Conservation (phyloP, 2,329 filamentous ascomycete genomes). For the Neonectria hederae region DNA sequence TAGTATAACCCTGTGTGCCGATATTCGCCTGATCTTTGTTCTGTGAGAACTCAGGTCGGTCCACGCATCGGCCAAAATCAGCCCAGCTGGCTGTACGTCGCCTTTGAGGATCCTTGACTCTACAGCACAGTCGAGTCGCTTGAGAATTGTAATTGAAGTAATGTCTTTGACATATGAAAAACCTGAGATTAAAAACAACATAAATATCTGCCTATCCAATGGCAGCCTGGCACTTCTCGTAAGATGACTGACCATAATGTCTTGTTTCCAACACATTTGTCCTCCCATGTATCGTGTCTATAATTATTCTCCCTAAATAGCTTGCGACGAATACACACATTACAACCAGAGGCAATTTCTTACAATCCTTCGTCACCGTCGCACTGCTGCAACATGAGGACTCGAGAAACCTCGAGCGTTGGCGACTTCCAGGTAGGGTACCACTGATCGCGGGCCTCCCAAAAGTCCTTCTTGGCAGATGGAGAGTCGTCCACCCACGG, state of each 20-base stretch:
- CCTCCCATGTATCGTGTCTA: background rate
- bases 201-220: background rate
- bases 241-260: background rate
- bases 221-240: background rate
- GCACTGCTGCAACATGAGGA: slow-evolving; percentile 77
- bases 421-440: slow-evolving; percentile 76
- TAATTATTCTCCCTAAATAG: background rate
- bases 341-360: background rate
- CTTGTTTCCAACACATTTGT: background rate
- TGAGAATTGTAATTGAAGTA: background rate
- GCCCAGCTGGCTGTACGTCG: background rate
- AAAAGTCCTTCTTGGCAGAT: slow-evolving; percentile 80
- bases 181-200: background rate
- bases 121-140: background rate
- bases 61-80: background rate
- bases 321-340: background rate
- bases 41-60: background rate
- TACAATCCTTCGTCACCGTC: slow-evolving; percentile 66
- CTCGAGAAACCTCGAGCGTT: slow-evolving; percentile 73
- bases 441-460: slow-evolving; percentile 73
- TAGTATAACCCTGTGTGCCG: too few relatives aligned
- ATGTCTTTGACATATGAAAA: background rate
- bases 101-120: background rate
- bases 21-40: background rate
- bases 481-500: slow-evolving; percentile 79